Evolutionary conservation across 1,139 yeast genomes (phyloP), one percentile per base, ranked within the genome.

Genomic region (Blastobotrys niveus): DNA sequence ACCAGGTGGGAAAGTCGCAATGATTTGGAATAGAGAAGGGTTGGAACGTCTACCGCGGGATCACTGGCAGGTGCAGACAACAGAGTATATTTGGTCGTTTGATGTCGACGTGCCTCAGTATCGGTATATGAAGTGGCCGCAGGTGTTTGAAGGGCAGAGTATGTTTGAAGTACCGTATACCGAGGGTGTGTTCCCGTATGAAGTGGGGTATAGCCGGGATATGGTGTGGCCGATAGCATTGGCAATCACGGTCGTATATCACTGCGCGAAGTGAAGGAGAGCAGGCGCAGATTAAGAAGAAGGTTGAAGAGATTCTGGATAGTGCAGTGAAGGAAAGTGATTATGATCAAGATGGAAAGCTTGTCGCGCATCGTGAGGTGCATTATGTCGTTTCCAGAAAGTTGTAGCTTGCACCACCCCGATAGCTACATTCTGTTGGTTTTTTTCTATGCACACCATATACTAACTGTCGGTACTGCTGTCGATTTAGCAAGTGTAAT

Each of bases 11-110:
- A 58, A 57, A 40, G 65, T 80, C 25, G 84, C 80, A 0, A 59
- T 78, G 43, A 71, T 80, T 48, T 80, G 86, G 86, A 80, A 80
- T 59, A 75, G 69, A 52, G 85, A 80, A 55, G 68, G 69, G 27
- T 43, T 57, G 20, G 52, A 56, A 4, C 59, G 56, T 9, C 52
- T 57, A 37, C 51, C 57, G 10, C 52, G 50, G 3, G 51, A 49
- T 15, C 52, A 58, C 21, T 62, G 69, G 56, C 74, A 71, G 61
- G 54, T 52, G 21, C 43, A 54, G 26, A 49, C 65, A 20, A 61
- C 68, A 2, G 48, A 58, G 10, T 53, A 57, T 20, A 61, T 66
- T 18, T 63, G 65, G 56, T 34, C 50, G 2, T 63, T 56, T 42
- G 72, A 68, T 45, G 46, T 22, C 10, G 61, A 61, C 3, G 81